Percentiles rank a stretch among this genome's conserved stretches.
These are phyloP conservation scores for Porpolomopsis calyptriformis DNA, from an alignment of 768 basidiomycete species.

Conservation along the genomic window DNA sequence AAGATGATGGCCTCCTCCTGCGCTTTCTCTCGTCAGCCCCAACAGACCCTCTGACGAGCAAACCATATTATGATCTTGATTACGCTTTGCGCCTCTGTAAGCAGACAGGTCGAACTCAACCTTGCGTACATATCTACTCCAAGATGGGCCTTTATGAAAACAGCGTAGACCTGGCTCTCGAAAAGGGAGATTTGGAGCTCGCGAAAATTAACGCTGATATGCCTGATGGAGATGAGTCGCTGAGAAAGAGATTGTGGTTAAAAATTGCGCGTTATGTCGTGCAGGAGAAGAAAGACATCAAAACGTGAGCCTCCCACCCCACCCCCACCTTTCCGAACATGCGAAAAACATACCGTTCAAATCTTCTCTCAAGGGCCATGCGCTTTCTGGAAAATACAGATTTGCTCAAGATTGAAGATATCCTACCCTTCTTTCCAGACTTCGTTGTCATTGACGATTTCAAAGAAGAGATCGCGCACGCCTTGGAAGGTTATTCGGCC, in stretches of 20 bases:
- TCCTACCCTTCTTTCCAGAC: constrained; percentile 98
- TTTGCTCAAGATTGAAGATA: constrained; percentile 95
- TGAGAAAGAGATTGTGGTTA: constrained; percentile 93
- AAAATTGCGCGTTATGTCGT: constrained; percentile 99
- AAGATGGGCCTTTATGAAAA: constrained; percentile 98
- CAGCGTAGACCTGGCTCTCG: constrained; percentile 87
- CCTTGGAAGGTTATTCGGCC: constrained; percentile 85
- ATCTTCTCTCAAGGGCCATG: constrained; percentile 64
- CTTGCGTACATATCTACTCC: constrained; percentile 94
- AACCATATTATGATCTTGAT: constrained; percentile 94
- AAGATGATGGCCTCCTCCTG: constrained; percentile 66
- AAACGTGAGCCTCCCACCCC: constrained; percentile 56
- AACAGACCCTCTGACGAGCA: constrained; percentile 67
- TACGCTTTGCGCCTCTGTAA: constrained; percentile 93
- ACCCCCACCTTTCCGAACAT: not conserved
- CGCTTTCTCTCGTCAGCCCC: constrained; percentile 80
- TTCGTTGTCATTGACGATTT: constrained; percentile 99
- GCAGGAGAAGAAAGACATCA: constrained; percentile 96
- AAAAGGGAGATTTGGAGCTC: constrained; percentile 89
- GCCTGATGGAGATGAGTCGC: constrained; percentile 78
- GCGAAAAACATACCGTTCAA: constrained; percentile 1
- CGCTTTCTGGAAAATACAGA: constrained; percentile 90
- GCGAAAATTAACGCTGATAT: constrained; percentile 93
- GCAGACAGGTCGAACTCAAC: constrained; percentile 64
- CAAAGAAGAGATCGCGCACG: constrained; percentile 96